Evolutionary conservation across 2,329 filamentous ascomycete genomes (phyloP).

Genomic region (Fusarium veterinarium): DNA sequence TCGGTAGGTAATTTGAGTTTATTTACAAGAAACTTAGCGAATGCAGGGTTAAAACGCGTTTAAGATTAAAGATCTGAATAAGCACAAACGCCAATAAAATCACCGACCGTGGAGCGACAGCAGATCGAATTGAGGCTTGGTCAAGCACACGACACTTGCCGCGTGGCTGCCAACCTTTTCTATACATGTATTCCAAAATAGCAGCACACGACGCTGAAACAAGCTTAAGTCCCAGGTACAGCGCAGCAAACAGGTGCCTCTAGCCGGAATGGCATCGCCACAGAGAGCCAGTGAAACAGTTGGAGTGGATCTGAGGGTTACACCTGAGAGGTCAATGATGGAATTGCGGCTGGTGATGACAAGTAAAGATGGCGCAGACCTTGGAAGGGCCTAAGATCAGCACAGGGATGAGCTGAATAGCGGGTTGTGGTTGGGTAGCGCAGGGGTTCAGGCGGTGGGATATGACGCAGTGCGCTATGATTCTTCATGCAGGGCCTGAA

Average conservation of each 20-base stretch:
- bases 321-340: slow-evolving; percentile 1
- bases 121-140: neutral
- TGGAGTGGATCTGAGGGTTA: neutral
- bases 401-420: neutral
- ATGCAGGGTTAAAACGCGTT: slow-evolving; percentile 4
- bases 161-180: neutral
- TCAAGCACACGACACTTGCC: slow-evolving; percentile 8
- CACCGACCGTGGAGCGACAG: neutral
- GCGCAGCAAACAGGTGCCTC: neutral
- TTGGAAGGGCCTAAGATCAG: slow-evolving; percentile 11
- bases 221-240: neutral
- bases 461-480: slow-evolving; percentile 24
- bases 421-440: neutral
- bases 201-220: slow-evolving; percentile 10
- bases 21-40: neutral
- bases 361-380: slow-evolving; percentile 32
- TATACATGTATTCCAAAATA: slow-evolving; percentile 24
- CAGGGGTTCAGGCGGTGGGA: neutral
- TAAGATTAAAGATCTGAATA: slow-evolving; percentile 11
- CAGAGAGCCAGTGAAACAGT: slow-evolving; percentile 7
- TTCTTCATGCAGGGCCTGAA: slow-evolving; percentile 14
- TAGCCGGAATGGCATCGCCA: slow-evolving; percentile 23
- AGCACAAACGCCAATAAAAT: neutral
- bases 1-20: neutral
- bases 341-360: slow-evolving; percentile 25